These are phyloP conservation scores for Simmondsia chinensis DNA, from an alignment of 148 eudicot genomes.

Conservation along the genomic window DNA sequence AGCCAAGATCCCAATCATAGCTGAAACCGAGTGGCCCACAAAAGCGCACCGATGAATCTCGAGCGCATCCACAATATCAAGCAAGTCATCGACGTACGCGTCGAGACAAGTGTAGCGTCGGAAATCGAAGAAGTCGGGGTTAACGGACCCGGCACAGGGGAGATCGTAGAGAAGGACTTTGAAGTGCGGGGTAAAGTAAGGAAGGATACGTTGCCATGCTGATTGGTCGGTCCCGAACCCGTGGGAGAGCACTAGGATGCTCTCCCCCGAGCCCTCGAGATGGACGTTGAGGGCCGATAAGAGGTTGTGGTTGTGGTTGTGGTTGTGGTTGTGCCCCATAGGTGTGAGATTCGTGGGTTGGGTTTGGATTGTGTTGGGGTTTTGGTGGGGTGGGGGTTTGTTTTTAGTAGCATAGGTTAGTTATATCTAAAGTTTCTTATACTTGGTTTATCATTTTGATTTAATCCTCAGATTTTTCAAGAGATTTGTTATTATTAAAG, in stretches of 20 bases:
- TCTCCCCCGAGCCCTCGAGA: conserved; percentile 63
- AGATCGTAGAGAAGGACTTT: conserved; percentile 67
- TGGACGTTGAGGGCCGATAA: too few relatives aligned
- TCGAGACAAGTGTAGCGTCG: conserved; percentile 69
- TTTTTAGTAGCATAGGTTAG: too few relatives aligned
- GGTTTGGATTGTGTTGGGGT: too few relatives aligned
- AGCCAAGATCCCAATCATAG: conserved; percentile 37
- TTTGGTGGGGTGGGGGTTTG: too few relatives aligned
- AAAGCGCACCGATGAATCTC: conserved; percentile 46
- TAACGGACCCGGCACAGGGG: conserved; percentile 91
- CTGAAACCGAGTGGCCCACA: conserved; percentile 38
- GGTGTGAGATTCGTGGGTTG: too few relatives aligned
- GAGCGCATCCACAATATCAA: conserved; percentile 52
- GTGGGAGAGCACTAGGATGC: conserved; percentile 58
- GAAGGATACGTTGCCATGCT: conserved; percentile 82
- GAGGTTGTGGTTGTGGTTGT: too few relatives aligned
- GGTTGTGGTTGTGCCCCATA: too few relatives aligned
- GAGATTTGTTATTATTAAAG: too few relatives aligned
- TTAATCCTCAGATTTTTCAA: too few relatives aligned
- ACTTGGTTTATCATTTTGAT: too few relatives aligned
- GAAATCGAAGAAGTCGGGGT: conserved; percentile 83
- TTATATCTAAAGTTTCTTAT: too few relatives aligned
- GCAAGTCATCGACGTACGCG: conserved; percentile 75
- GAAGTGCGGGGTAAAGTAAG: conserved; percentile 44
- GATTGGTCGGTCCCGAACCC: conserved; percentile 96